These are phyloP conservation scores for Endogone sp. DNA, from an alignment of 192 early-diverging fungal species.

Conservation along the genomic window DNA sequence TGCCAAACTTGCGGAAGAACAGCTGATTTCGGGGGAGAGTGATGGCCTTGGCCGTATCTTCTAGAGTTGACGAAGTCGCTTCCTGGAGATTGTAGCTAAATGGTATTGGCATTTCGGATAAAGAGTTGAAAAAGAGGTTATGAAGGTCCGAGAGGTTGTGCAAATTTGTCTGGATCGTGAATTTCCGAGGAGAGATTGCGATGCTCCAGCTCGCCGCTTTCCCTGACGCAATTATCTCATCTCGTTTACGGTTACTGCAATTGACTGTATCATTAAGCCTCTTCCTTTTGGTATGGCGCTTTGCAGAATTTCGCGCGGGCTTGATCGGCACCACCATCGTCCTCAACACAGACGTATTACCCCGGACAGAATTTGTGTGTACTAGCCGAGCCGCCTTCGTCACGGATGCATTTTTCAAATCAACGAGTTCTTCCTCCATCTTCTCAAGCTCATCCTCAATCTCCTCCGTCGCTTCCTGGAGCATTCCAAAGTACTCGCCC, in stretches of 20 bases:
- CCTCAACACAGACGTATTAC: not conserved
- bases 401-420: not conserved
- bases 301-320: not conserved
- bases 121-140: not conserved
- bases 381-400: not conserved
- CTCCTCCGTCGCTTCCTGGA: not conserved
- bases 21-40: not conserved
- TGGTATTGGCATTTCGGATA: not conserved
- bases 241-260: not conserved
- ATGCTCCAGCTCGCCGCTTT: not conserved
- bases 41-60: not conserved
- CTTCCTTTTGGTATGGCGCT: not conserved
- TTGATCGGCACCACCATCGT: not conserved
- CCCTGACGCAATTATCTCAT: not conserved
- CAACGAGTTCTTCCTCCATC: not conserved
- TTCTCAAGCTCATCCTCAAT: not conserved
- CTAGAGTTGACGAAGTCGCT: not conserved
- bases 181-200: not conserved
- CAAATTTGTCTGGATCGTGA: not conserved
- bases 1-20: not conserved
- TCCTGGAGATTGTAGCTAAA: not conserved
- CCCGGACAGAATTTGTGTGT: no score
- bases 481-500: not conserved
- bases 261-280: not conserved
- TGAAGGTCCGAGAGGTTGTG: not conserved